A percentile compares a stretch with the other conserved stretches of the same genome.
phyloP scores from a whole-genome alignment of 257 asterid species.

The Rhazya stricta region DNA sequence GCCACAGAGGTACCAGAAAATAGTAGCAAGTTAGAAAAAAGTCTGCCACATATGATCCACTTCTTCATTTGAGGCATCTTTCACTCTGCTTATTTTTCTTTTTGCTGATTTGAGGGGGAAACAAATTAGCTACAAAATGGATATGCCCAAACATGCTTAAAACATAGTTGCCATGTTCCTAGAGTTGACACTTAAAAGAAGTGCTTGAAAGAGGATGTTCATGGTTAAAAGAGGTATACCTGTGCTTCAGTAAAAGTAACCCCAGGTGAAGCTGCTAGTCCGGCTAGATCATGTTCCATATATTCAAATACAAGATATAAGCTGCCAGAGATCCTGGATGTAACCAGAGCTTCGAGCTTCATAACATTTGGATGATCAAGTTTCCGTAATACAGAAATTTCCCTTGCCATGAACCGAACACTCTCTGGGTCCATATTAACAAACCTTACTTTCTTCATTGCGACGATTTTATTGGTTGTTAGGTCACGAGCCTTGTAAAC shows the following conservation, averaged over 20 bases:
- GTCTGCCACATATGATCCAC: neutral
- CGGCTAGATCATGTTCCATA: conserved; percentile 99
- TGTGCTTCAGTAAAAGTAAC: conserved; percentile 81
- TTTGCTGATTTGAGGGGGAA: neutral
- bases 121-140: neutral
- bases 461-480: conserved; percentile 51
- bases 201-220: neutral
- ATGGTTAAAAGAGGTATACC: conserved; percentile 31
- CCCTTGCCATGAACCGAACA: conserved; percentile 95
- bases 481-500: conserved; percentile 95
- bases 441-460: conserved; percentile 89
- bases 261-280: conserved; percentile 58
- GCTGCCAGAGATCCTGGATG: conserved; percentile 69
- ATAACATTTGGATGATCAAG: conserved; percentile 89
- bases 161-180: neutral
- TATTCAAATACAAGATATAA: conserved; percentile 88
- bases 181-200: neutral
- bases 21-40: neutral
- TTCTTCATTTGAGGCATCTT: neutral
- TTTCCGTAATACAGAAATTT: conserved; percentile 62
- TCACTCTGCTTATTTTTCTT: neutral
- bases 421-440: conserved; percentile 92
- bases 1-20: neutral
- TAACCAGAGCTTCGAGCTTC: conserved; percentile 81
- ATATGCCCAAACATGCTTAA: neutral